phyloP scores from a whole-genome alignment of 176 grass and related monocot genomes.

The Triticum aestivum region DNA sequence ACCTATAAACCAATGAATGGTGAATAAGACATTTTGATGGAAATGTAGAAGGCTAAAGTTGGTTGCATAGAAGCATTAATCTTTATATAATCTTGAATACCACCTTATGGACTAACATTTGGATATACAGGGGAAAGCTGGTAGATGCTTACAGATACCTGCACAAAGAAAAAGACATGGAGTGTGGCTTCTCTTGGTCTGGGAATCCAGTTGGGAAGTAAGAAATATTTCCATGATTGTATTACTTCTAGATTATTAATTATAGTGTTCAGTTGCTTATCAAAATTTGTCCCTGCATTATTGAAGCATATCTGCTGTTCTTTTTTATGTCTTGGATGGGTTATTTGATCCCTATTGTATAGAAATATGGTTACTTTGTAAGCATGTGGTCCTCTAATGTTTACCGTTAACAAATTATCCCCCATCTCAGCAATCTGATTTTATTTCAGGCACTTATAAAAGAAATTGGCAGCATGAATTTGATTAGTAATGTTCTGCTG shows the following conservation, averaged over 20 bases:
- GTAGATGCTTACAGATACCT: constrained; percentile 90
- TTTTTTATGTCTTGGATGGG: constrained; percentile 9
- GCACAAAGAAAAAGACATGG: constrained; percentile 90
- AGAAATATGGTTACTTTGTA: constrained; percentile 3
- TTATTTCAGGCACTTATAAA: constrained; percentile 16
- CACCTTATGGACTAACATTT: constrained; percentile 24
- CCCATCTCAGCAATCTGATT: constrained; percentile 6
- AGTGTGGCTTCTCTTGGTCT: constrained; percentile 82
- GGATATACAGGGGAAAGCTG: constrained; percentile 77
- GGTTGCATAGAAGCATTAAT: constrained; percentile 1
- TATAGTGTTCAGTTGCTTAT: neutral
- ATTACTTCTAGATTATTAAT: neutral
- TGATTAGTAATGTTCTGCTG: constrained; percentile 7
- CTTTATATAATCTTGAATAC: constrained; percentile 10
- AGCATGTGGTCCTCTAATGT: neutral
- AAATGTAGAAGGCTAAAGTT: constrained; percentile 14
- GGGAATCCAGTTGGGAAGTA: constrained; percentile 98
- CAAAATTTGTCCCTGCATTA: neutral
- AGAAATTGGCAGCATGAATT: neutral
- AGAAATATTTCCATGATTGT: constrained; percentile 28
- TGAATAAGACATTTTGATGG: neutral
- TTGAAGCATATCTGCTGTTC: constrained; percentile 10
- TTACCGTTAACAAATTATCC: neutral
- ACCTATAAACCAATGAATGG: neutral
- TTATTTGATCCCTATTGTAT: neutral